These are phyloP conservation scores for Trichoderma sp. DNA, from an alignment of 2,329 filamentous ascomycete species.

Conservation along the genomic window DNA sequence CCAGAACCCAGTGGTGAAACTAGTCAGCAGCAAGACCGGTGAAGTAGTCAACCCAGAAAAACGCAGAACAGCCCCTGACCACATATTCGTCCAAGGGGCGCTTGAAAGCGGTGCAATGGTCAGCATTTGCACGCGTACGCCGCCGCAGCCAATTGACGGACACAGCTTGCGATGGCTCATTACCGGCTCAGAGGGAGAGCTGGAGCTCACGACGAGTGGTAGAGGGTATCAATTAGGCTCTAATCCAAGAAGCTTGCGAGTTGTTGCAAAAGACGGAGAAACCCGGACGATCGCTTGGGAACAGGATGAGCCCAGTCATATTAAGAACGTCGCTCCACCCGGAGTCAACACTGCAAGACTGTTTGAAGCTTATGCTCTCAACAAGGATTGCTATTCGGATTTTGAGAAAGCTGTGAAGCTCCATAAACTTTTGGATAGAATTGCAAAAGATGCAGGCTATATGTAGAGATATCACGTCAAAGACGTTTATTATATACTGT, in stretches of 20 bases:
- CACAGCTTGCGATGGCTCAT: conserved; percentile 39
- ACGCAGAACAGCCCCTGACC: conserved; percentile 37
- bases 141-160: conserved; percentile 29
- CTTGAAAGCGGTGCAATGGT: conserved; percentile 35
- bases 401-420: conserved; percentile 22
- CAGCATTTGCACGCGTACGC: conserved; percentile 33
- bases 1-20: conserved; percentile 27
- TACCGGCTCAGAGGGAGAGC: conserved; percentile 41
- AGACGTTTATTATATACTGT: not conserved
- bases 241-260: not conserved
- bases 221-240: conserved; percentile 37
- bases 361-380: conserved; percentile 24
- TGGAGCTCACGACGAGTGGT: conserved; percentile 33
- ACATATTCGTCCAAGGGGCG: conserved; percentile 39
- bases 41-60: conserved; percentile 30
- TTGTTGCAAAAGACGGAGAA: conserved; percentile 33
- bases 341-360: conserved; percentile 14
- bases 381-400: not conserved
- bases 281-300: conserved; percentile 25
- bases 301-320: conserved; percentile 71
- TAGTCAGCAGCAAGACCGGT: conserved; percentile 31
- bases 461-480: not conserved
- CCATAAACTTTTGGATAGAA: conserved; percentile 23
- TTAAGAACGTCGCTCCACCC: conserved; percentile 70
- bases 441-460: conserved; percentile 16